These are phyloP conservation scores for Penicillium sp. DNA, from an alignment of 2,329 filamentous ascomycete genomes.

Conservation along the genomic window DNA sequence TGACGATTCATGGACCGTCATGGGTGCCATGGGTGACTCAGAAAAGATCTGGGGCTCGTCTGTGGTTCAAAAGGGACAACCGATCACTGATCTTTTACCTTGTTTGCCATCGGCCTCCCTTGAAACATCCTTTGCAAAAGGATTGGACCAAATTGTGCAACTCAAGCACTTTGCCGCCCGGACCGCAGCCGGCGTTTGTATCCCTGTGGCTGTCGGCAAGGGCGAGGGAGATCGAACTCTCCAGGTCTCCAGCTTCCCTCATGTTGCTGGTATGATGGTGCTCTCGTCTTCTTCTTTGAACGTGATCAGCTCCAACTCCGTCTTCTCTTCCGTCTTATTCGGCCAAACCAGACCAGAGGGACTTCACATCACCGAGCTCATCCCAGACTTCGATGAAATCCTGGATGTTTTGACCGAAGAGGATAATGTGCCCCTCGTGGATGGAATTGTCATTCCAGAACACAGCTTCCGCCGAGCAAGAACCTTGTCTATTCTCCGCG, in stretches of 20 bases:
- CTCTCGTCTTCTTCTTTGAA: constrained; percentile 75
- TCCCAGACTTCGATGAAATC: constrained; percentile 85
- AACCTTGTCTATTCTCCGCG: constrained; percentile 77
- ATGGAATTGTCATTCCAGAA: constrained; percentile 96
- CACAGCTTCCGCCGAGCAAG: constrained; percentile 91
- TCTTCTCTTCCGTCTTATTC: constrained; percentile 90
- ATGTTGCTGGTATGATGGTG: constrained; percentile 96
- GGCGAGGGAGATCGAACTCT: constrained; percentile 69
- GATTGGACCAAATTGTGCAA: constrained; percentile 72
- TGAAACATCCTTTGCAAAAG: constrained; percentile 68
- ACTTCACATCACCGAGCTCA: constrained; percentile 73
- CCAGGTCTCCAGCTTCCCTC: constrained; percentile 88
- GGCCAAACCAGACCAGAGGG: constrained; percentile 84
- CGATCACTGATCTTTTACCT: constrained; percentile 77
- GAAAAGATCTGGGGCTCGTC: constrained; percentile 82
- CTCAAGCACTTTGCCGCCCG: constrained; percentile 82
- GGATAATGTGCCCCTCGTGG: constrained; percentile 77
- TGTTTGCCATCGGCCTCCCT: constrained; percentile 73
- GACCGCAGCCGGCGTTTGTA: constrained; percentile 73
- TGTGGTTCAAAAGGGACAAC: constrained; percentile 65
- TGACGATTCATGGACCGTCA: constrained; percentile 74
- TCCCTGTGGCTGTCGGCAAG: constrained; percentile 80
- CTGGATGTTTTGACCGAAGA: constrained; percentile 80
- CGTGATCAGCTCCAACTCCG: constrained; percentile 90
- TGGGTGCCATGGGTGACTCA: constrained; percentile 71